phyloP scores from a whole-genome alignment of 2,329 filamentous ascomycete genomes.

The Nectriaceae sp. region DNA sequence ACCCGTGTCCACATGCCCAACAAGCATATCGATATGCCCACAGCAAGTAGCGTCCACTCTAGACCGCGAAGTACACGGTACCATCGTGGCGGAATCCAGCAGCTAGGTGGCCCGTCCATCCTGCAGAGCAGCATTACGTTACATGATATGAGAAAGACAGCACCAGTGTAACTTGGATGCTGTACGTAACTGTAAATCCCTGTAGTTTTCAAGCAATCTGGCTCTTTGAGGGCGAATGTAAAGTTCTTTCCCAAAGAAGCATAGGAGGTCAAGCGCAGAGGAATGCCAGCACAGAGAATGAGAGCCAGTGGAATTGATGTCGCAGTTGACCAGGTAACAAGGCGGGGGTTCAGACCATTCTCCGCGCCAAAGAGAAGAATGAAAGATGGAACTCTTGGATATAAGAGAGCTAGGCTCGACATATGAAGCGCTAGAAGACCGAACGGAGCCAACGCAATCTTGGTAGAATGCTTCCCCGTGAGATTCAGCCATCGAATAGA shows the following conservation, averaged over 20 bases:
- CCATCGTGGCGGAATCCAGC: constrained; percentile 36
- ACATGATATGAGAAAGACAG: constrained; percentile 35
- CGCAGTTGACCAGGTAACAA: constrained; percentile 39
- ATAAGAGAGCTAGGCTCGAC: constrained; percentile 19
- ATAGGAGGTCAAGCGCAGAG: constrained; percentile 41
- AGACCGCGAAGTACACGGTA: constrained; percentile 6
- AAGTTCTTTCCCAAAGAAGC: constrained; percentile 51
- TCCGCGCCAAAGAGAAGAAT: constrained; percentile 31
- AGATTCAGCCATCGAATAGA: constrained; percentile 27
- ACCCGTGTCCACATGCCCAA: constrained; percentile 38
- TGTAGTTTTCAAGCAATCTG: constrained; percentile 45
- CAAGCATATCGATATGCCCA: constrained; percentile 17
- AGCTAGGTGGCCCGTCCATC: constrained; percentile 40
- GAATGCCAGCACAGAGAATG: constrained; percentile 33
- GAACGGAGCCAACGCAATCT: constrained; percentile 24
- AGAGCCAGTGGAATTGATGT: constrained; percentile 37
- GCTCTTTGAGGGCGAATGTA: constrained; percentile 52
- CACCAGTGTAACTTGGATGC: constrained; percentile 54
- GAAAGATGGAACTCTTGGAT: constrained; percentile 20
- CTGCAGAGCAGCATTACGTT: constrained; percentile 37
- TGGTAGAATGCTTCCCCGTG: constrained; percentile 26
- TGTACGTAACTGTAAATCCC: constrained; percentile 53
- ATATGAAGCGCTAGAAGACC: constrained; percentile 21
- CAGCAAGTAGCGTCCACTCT: constrained; percentile 5
- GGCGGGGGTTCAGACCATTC: constrained; percentile 33